Evolutionary conservation across 345 rosid species (phyloP).

Genomic region (Eucalyptus viminalis): DNA sequence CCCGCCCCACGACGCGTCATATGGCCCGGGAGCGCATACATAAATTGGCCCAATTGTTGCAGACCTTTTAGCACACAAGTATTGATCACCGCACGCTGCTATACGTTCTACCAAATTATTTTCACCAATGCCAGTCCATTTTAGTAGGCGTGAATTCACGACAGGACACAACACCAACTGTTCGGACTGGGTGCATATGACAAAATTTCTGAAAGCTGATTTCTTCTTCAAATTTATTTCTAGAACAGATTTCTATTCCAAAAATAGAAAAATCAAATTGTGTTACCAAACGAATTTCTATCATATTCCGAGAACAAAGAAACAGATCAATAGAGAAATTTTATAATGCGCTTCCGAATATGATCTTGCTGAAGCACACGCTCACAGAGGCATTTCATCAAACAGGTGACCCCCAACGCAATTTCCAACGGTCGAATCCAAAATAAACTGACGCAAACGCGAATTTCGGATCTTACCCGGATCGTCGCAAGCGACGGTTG

Average conservation of each 20-base stretch:
- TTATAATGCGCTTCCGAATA: too few species aligned
- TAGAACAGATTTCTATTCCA: rapidly evolving
- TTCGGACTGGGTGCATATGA: background rate
- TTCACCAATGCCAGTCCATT: background rate
- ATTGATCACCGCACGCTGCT: background rate
- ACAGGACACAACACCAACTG: rapidly evolving
- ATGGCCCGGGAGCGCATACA: background rate
- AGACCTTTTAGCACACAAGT: background rate
- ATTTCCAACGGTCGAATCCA: background rate
- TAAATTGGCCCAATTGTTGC: background rate
- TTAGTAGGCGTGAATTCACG: background rate
- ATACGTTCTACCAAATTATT: background rate
- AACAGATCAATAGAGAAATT: too few species aligned
- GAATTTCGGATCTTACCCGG: background rate
- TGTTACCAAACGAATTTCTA: too few species aligned
- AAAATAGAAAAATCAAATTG: too few species aligned
- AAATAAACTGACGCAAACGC: background rate
- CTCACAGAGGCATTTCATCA: background rate
- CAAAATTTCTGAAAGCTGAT: too few species aligned
- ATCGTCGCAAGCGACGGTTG: background rate
- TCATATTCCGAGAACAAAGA: too few species aligned
- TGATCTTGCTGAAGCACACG: background rate
- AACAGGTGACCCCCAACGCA: background rate
- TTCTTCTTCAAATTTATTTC: too few species aligned
- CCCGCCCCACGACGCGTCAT: background rate